Evolutionary conservation across 2,329 filamentous ascomycete genomes (phyloP).

Genomic region (Trichoderma endophyticum): DNA sequence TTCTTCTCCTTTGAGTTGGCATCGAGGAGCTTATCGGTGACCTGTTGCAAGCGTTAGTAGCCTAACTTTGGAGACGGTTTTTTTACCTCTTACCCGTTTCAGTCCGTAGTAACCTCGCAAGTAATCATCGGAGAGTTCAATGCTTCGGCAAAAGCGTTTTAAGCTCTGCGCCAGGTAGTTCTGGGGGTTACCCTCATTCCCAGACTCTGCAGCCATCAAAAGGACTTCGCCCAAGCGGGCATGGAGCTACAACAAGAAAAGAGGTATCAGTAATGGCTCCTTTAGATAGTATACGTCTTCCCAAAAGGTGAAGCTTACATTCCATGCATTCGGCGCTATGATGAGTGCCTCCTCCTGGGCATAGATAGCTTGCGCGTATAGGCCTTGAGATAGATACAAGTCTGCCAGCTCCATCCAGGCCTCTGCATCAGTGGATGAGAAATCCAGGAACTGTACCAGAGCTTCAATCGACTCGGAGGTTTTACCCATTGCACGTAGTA

Average conservation of each 20-base stretch:
- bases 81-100: conserved; percentile 59
- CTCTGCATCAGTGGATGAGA: conserved; percentile 85
- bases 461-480: conserved; percentile 69
- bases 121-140: conserved; percentile 93
- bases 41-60: conserved; percentile 33
- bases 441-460: conserved; percentile 72
- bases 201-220: conserved; percentile 62
- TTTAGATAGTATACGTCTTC: not conserved
- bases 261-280: conserved; percentile 10
- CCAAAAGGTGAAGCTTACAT: conserved; percentile 56
- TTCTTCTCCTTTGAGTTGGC: conserved; percentile 43
- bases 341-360: conserved; percentile 88
- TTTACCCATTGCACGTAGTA: conserved; percentile 71
- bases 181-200: conserved; percentile 39
- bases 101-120: conserved; percentile 89
- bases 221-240: conserved; percentile 81
- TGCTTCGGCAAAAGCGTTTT: conserved; percentile 81
- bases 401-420: conserved; percentile 90
- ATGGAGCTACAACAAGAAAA: conserved; percentile 62
- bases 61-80: not conserved
- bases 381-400: conserved; percentile 74
- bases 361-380: conserved; percentile 81
- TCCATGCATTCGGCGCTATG: conserved; percentile 89
- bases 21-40: conserved; percentile 49
- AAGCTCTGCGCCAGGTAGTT: conserved; percentile 68